These are phyloP conservation scores for Ogataea trehaloabstinens DNA, from an alignment of 805 yeast species.

Conservation along the genomic window DNA sequence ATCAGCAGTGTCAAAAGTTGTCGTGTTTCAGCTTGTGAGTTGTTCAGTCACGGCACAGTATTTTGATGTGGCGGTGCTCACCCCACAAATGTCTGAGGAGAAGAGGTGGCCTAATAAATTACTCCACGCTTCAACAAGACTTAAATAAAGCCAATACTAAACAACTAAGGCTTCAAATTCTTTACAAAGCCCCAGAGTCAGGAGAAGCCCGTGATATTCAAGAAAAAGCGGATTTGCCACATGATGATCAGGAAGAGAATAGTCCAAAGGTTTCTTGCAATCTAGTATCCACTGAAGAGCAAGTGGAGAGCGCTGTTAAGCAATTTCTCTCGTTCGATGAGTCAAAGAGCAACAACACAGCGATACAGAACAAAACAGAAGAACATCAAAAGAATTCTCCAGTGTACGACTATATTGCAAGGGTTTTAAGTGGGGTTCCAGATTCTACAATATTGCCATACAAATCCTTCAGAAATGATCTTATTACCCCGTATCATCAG, in stretches of 20 bases:
- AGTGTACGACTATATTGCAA: constrained; percentile 8
- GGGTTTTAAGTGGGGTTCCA: constrained; percentile 3
- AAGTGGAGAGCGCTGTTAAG: constrained; percentile 3
- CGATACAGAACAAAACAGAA: neutral
- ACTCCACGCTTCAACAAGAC: constrained; percentile 12
- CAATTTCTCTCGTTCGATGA: constrained; percentile 2
- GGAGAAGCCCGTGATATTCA: neutral
- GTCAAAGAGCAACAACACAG: neutral
- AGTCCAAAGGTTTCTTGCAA: neutral
- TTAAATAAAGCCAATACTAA: constrained; percentile 11
- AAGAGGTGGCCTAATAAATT: too few species aligned
- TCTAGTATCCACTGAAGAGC: neutral
- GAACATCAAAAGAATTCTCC: too few species aligned
- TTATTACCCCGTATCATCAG: constrained; percentile 21
- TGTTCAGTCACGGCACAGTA: too few species aligned
- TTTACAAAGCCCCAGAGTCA: neutral
- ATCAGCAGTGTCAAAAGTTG: too few species aligned
- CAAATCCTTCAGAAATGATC: constrained; percentile 11
- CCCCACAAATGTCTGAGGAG: too few species aligned
- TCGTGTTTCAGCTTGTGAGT: too few species aligned
- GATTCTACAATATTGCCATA: constrained; percentile 16
- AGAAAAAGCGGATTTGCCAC: neutral
- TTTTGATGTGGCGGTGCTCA: too few species aligned
- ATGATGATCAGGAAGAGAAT: neutral
- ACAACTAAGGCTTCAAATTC: constrained; percentile 9